Base-by-base conservation (phyloP, 495 filamentous ascomycete species). In the Tetracladium marchalianum region DNA sequence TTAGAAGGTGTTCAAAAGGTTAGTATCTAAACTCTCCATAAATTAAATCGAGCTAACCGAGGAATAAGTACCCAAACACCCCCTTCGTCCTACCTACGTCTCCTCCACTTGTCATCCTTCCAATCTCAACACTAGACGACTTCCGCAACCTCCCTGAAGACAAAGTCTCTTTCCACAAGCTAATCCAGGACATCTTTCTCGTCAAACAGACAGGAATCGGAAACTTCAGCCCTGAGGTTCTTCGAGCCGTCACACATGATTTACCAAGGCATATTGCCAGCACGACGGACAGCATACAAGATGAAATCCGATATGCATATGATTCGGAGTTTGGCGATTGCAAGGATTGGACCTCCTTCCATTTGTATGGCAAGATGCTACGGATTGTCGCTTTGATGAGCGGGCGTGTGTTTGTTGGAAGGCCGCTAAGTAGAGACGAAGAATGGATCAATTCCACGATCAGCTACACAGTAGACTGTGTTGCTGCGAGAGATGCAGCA, bases 381-480 rank as follows among this genome's bases (percentile, higher is more conserved):
- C 63, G 65, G 11, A 69, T 80, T 11, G 70, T 84, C 1, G 76
- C 75, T 33, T 69, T 68, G 5, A 45, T 80, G 16, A 78, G 78
- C 0, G 72, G 76, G n/a, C 60, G 76, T 11, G 60, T 75, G 6
- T 82, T 82, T 42, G 62, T 81, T 40, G 80, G 78, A 16, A 52
- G 65, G 5, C 64, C 70, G 10, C 50, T 78, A 35, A 74, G 71
- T 50, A 69, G 73, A 1, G 60, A 76, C 19, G 60, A 71, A 40
- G 69, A 76, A 11, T 85, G 81, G 66, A 57, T 81, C 15, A 55
- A 72, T 17, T 63, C 72, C 4, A 71, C 76, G 1, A 71, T 79
- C 51, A 71, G 68, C 31, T 83, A 76, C 56, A 77, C 80, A 5
- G 49, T 77, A 16, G 66, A 78, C 38, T 47, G 73, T 48, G 53